These are phyloP conservation scores for Tephrocybe sp. DNA, from an alignment of 768 basidiomycete genomes.

Conservation along the genomic window DNA sequence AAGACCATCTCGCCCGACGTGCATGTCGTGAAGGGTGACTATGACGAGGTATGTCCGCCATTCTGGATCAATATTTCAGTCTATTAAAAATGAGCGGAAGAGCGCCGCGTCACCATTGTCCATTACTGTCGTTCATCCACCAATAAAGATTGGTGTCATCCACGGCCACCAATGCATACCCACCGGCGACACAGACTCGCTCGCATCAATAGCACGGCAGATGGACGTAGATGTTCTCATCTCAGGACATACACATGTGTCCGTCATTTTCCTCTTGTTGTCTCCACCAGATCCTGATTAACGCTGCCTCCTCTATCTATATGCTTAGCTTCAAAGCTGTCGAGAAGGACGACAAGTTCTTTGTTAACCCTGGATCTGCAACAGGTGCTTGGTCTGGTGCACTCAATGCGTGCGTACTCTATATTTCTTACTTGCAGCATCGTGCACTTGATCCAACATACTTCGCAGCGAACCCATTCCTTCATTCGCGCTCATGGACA, in stretches of 20 bases:
- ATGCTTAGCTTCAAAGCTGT: constrained; percentile 84
- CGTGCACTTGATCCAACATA: constrained; percentile 4
- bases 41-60: constrained; percentile 73
- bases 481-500: constrained; percentile 96
- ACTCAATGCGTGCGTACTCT: constrained; percentile 50
- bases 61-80: background rate
- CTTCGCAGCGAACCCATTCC: constrained; percentile 77
- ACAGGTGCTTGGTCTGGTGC: constrained; percentile 92
- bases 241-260: constrained; percentile 94
- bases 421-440: background rate
- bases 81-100: constrained; percentile 26
- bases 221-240: constrained; percentile 98
- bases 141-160: constrained; percentile 88
- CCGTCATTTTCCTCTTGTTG: constrained; percentile 24
- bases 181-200: constrained; percentile 87
- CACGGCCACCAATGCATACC: constrained; percentile 95
- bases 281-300: background rate
- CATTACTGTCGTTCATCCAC: constrained; percentile 73
- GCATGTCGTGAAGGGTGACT: constrained; percentile 89
- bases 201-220: constrained; percentile 84
- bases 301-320: background rate
- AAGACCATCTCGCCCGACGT: constrained; percentile 93
- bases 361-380: constrained; percentile 93
- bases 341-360: constrained; percentile 89
- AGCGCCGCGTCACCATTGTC: constrained; percentile 76